Conservation (phyloP, 257 asterid species). For the Plantago ovata region DNA sequence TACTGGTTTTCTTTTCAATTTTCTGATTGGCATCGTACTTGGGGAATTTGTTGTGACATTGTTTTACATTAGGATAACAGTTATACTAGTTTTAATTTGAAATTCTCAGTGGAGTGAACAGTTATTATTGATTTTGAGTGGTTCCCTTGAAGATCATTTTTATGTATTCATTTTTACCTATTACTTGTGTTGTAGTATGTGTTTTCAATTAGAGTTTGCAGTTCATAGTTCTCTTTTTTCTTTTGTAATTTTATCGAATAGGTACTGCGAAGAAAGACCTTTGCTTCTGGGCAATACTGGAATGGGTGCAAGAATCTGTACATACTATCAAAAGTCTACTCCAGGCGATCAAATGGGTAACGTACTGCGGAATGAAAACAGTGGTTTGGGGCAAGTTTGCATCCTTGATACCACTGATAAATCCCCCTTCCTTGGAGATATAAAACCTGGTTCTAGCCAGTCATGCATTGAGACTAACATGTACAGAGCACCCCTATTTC, state of each 20-base stretch:
- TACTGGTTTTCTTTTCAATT: too few species aligned
- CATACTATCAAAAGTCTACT: slow-evolving; percentile 80
- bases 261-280: slow-evolving; percentile 99
- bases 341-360: slow-evolving; percentile 75
- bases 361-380: slow-evolving; percentile 66
- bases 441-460: slow-evolving; percentile 85
- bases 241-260: slow-evolving; percentile 30
- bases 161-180: not conserved
- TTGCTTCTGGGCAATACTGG: slow-evolving; percentile 90
- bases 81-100: too few species aligned
- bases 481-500: slow-evolving; percentile 94
- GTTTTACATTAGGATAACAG: too few species aligned
- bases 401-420: slow-evolving; percentile 93
- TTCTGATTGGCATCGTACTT: too few species aligned
- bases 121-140: too few species aligned
- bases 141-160: too few species aligned
- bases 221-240: slow-evolving; percentile 5
- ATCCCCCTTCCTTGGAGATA: slow-evolving; percentile 97
- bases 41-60: too few species aligned
- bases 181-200: slow-evolving; percentile 7
- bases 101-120: too few species aligned
- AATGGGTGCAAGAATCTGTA: slow-evolving; percentile 97
- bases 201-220: slow-evolving; percentile 16
- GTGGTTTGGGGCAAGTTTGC: slow-evolving; percentile 76
- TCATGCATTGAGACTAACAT: slow-evolving; percentile 93